phyloP scores from a whole-genome alignment of 2,329 filamentous ascomycete genomes.

The Fusarium sarcochroum region DNA sequence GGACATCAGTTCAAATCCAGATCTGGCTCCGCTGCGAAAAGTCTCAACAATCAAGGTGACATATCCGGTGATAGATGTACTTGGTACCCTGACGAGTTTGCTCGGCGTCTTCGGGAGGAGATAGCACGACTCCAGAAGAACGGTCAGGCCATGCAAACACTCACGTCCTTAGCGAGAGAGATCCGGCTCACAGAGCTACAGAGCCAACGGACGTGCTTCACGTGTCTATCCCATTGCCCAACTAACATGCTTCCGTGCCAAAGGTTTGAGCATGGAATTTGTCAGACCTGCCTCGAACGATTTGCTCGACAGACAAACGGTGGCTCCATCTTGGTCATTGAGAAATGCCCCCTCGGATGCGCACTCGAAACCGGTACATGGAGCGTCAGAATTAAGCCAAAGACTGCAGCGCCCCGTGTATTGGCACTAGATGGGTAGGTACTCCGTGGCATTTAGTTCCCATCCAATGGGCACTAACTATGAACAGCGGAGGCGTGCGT shows the following conservation, averaged over 20 bases:
- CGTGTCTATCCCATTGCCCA: slow-evolving; percentile 12
- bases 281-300: slow-evolving; percentile 11
- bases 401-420: slow-evolving; percentile 10
- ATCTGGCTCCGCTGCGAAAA: neutral
- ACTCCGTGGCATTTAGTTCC: too few relatives aligned
- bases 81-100: slow-evolving; percentile 13
- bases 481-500: slow-evolving; percentile 21
- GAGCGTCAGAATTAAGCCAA: slow-evolving; percentile 29
- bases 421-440: slow-evolving; percentile 25
- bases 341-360: slow-evolving; percentile 17
- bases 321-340: slow-evolving; percentile 4
- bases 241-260: slow-evolving; percentile 32
- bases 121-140: neutral
- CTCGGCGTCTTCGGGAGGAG: neutral
- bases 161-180: neutral
- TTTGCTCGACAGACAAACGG: neutral
- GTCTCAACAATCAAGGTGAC: neutral
- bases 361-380: slow-evolving; percentile 4
- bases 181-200: neutral
- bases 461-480: too few relatives aligned
- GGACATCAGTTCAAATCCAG: slow-evolving; percentile 19
- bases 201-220: slow-evolving; percentile 24
- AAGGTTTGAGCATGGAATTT: slow-evolving; percentile 16
- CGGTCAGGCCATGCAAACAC: neutral
- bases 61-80: slow-evolving; percentile 7